These are phyloP conservation scores for Apiospora aurea DNA, from an alignment of 2,329 filamentous ascomycete species.

Conservation along the genomic window DNA sequence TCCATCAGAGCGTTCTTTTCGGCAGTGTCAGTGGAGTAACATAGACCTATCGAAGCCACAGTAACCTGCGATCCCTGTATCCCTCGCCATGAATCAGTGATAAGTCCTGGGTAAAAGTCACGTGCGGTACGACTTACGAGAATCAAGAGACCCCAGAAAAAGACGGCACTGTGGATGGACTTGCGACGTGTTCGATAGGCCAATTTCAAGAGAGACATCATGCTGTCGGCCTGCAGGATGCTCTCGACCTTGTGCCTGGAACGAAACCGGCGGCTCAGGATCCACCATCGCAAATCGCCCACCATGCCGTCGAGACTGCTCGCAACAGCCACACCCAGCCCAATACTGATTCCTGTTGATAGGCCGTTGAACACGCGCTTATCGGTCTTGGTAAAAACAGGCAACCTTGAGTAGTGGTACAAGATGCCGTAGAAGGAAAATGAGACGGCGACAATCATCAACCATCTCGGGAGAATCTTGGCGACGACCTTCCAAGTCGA, in stretches of 20 bases:
- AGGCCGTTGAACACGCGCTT: constrained; percentile 53
- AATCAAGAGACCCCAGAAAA: constrained; percentile 43
- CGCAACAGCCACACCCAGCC: constrained; percentile 50
- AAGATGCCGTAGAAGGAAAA: constrained; percentile 40
- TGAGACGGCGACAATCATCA: constrained; percentile 40
- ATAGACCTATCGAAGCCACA: constrained; percentile 50
- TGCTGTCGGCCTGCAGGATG: constrained; percentile 42
- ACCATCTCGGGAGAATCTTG: constrained; percentile 32
- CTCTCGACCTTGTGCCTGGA: constrained; percentile 48
- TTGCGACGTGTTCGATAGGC: constrained; percentile 37
- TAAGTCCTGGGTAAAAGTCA: neutral
- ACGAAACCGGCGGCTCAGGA: constrained; percentile 47
- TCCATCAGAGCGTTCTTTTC: constrained; percentile 41
- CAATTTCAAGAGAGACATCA: constrained; percentile 40
- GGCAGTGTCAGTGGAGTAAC: constrained; percentile 51
- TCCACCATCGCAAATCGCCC: constrained; percentile 54
- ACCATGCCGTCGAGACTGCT: constrained; percentile 53
- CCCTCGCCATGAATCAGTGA: neutral
- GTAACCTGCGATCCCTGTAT: constrained; percentile 49
- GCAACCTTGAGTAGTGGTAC: constrained; percentile 37
- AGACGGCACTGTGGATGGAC: constrained; percentile 38
- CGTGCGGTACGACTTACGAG: constrained; percentile 35
- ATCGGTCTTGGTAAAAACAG: constrained; percentile 40
- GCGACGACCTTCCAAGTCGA: constrained; percentile 11
- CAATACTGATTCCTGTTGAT: constrained; percentile 52